Evolutionary conservation across 2,329 filamentous ascomycete genomes (phyloP).

Genomic region (Byssochlamys sp.): DNA sequence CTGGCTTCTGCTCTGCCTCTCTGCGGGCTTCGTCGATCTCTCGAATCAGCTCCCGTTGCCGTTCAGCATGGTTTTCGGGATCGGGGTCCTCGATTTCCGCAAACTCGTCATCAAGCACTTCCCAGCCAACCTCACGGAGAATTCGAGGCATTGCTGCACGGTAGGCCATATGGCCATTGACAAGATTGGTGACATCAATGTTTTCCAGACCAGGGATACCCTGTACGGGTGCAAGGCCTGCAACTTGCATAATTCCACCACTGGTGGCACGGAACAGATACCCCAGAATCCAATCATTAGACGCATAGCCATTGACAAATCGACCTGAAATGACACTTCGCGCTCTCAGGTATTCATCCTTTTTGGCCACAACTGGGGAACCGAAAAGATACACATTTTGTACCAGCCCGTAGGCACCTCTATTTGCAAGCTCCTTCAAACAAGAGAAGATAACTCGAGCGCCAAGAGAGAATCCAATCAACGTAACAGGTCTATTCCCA

Average conservation of each 20-base stretch:
- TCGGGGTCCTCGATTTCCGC: conserved; percentile 94
- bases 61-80: conserved; percentile 77
- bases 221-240: conserved; percentile 69
- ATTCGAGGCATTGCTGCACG: conserved; percentile 82
- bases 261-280: conserved; percentile 92
- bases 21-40: conserved; percentile 92
- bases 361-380: conserved; percentile 80
- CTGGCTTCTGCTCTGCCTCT: conserved; percentile 70
- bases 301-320: conserved; percentile 88
- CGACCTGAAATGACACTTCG: conserved; percentile 80
- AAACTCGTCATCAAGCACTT: conserved; percentile 86
- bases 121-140: conserved; percentile 79
- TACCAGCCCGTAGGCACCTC: conserved; percentile 74
- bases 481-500: conserved; percentile 79
- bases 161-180: conserved; percentile 94
- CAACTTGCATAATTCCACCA: conserved; percentile 80
- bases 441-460: conserved; percentile 88
- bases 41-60: conserved; percentile 85
- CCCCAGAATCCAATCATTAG: conserved; percentile 91
- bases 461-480: conserved; percentile 90
- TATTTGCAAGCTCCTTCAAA: conserved; percentile 72
- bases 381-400: conserved; percentile 96
- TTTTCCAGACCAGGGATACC: conserved; percentile 77
- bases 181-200: conserved; percentile 72
- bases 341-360: conserved; percentile 74